These are phyloP conservation scores for Trichopus zeylanicus DNA, from an alignment of 116 monocot species.

Conservation along the genomic window DNA sequence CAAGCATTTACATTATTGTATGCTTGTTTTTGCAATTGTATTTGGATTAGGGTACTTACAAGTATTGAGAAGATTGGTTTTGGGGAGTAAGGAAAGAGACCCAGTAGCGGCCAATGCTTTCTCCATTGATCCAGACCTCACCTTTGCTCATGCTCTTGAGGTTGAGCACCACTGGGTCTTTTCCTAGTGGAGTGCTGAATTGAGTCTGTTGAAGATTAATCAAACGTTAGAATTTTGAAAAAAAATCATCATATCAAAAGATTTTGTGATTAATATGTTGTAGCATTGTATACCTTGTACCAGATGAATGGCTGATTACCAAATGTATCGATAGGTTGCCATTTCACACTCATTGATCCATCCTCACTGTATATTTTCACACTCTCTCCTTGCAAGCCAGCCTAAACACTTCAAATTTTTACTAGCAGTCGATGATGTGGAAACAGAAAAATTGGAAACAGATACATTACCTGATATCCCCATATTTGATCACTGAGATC, in stretches of 20 bases:
- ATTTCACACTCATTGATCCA: slow-evolving; percentile 32
- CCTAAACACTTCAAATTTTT: slow-evolving; percentile 25
- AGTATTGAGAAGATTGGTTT: slow-evolving; percentile 60
- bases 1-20: background rate
- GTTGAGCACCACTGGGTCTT: slow-evolving; percentile 55
- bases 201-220: slow-evolving; percentile 21
- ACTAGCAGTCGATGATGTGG: background rate
- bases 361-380: slow-evolving; percentile 41
- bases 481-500: slow-evolving; percentile 49
- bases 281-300: slow-evolving; percentile 99
- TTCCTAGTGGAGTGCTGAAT: slow-evolving; percentile 45
- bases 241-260: background rate
- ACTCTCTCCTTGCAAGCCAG: slow-evolving; percentile 61
- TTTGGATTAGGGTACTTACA: slow-evolving; percentile 33
- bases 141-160: slow-evolving; percentile 87
- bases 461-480: slow-evolving; percentile 57
- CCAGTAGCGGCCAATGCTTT: slow-evolving; percentile 90
- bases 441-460: background rate
- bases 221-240: background rate
- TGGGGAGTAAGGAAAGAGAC: slow-evolving; percentile 61
- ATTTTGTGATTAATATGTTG: background rate
- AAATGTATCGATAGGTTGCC: slow-evolving; percentile 18
- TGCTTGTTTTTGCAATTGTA: background rate
- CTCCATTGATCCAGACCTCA: slow-evolving; percentile 80
- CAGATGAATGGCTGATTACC: slow-evolving; percentile 43